phyloP scores from a whole-genome alignment of 1,284 basidiomycete species.

The Papiliotrema fonsecae region DNA sequence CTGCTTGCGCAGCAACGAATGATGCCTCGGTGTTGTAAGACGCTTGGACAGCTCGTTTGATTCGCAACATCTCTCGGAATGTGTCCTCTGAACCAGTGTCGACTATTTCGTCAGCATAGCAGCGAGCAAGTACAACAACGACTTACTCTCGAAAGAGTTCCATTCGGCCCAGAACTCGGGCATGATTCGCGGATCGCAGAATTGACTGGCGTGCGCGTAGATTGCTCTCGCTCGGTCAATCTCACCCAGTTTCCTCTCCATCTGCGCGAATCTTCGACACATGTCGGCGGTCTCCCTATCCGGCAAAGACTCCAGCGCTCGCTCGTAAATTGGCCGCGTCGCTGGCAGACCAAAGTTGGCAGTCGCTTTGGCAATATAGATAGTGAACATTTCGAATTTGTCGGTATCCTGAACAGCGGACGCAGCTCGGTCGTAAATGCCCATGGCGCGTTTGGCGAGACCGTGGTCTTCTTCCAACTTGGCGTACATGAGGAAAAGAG shows the following conservation, averaged over 20 bases:
- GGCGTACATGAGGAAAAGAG: slow-evolving; percentile 92
- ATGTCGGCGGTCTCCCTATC: slow-evolving; percentile 95
- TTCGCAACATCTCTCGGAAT: slow-evolving; percentile 96
- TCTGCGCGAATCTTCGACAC: slow-evolving; percentile 89
- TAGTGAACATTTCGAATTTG: slow-evolving; percentile 96
- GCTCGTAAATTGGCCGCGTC: slow-evolving; percentile 93
- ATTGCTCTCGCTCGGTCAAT: slow-evolving; percentile 95
- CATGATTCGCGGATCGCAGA: slow-evolving; percentile 90
- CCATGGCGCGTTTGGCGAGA: slow-evolving; percentile 92
- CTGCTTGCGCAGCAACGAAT: slow-evolving; percentile 78
- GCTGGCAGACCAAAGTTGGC: slow-evolving; percentile 93
- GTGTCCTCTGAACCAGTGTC: slow-evolving; percentile 98
- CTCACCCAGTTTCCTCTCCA: slow-evolving; percentile 97
- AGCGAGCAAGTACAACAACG: neutral
- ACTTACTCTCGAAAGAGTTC: slow-evolving; percentile 82
- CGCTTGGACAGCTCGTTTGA: slow-evolving; percentile 96
- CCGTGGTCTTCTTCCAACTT: slow-evolving; percentile 92
- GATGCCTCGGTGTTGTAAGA: slow-evolving; percentile 92
- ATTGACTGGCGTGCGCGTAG: slow-evolving; percentile 95
- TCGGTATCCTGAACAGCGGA: slow-evolving; percentile 79
- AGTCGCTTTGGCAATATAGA: slow-evolving; percentile 96
- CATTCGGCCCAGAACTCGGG: slow-evolving; percentile 94
- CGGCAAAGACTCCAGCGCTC: slow-evolving; percentile 88
- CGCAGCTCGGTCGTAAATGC: slow-evolving; percentile 89
- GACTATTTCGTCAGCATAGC: slow-evolving; percentile 46